Evolutionary conservation across 306 rosid species (phyloP).

Genomic region (Medicago ruthenica): DNA sequence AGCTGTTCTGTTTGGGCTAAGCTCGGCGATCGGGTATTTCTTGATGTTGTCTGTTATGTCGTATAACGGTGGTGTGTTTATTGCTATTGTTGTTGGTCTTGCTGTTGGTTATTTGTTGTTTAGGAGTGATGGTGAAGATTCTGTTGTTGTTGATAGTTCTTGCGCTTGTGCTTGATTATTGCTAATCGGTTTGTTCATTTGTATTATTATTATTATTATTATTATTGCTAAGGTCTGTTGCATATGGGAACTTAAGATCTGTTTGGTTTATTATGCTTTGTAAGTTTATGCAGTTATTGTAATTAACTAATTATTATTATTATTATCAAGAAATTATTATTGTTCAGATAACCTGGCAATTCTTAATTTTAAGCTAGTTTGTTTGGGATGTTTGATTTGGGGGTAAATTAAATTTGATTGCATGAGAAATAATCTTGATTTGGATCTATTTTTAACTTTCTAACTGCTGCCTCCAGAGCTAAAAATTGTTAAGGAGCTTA

Average conservation of each 20-base stretch:
- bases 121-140: slow-evolving; percentile 66
- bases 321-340: background rate
- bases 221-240: background rate
- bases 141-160: slow-evolving; percentile 62
- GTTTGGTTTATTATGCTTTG: background rate
- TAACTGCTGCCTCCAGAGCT: background rate
- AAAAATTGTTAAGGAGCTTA: background rate
- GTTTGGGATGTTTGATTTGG: background rate
- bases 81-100: slow-evolving; percentile 78
- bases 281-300: background rate
- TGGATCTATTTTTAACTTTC: background rate
- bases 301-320: background rate
- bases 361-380: too few species aligned
- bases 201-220: background rate
- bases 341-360: background rate
- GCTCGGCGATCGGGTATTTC: slow-evolving; percentile 84
- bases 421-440: background rate
- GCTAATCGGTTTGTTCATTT: background rate
- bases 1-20: slow-evolving; percentile 70
- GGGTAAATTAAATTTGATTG: background rate
- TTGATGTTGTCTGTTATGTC: slow-evolving; percentile 94
- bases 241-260: slow-evolving; percentile 17
- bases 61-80: slow-evolving; percentile 84
- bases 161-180: slow-evolving; percentile 77
- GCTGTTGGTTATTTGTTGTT: slow-evolving; percentile 70